phyloP scores from a whole-genome alignment of 768 basidiomycete genomes.

The Royoungia palumana region DNA sequence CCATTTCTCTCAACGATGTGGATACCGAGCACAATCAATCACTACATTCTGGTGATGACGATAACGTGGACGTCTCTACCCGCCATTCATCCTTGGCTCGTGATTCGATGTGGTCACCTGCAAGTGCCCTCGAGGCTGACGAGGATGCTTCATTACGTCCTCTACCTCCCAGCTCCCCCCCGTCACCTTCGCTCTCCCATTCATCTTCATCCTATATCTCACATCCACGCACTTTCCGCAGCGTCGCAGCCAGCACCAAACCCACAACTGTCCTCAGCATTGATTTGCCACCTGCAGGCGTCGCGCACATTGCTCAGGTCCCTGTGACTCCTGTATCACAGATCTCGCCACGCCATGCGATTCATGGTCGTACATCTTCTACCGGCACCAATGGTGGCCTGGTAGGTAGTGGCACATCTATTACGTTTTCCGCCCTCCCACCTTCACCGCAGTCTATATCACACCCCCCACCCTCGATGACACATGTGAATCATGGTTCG shows the following conservation, averaged over 20 bases:
- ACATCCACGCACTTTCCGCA: constrained; percentile 75
- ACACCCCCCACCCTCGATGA: constrained; percentile 38
- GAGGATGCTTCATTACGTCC: constrained; percentile 93
- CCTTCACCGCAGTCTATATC: constrained; percentile 44
- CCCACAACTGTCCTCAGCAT: constrained; percentile 93
- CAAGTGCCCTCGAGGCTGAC: constrained; percentile 78
- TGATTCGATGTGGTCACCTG: constrained; percentile 78
- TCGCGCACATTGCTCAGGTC: constrained; percentile 91
- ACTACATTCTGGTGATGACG: constrained; percentile 34
- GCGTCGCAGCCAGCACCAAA: constrained; percentile 86
- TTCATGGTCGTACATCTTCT: constrained; percentile 62
- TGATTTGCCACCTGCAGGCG: constrained; percentile 73
- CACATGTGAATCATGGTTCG: constrained; percentile 16
- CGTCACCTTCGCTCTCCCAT: constrained; percentile 80
- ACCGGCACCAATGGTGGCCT: constrained; percentile 46
- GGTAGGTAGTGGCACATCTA: constrained; percentile 50
- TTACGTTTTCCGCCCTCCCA: constrained; percentile 72
- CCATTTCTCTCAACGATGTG: constrained; percentile 63
- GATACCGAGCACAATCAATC: constrained; percentile 43
- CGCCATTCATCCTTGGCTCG: constrained; percentile 60
- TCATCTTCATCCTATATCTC: constrained; percentile 84
- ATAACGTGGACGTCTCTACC: constrained; percentile 46
- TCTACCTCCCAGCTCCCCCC: constrained; percentile 82
- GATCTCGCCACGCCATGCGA: constrained; percentile 46
- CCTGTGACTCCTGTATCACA: constrained; percentile 57